These are phyloP conservation scores for Stereocaulon alpinum DNA, from an alignment of 495 filamentous ascomycete genomes.

Conservation along the genomic window DNA sequence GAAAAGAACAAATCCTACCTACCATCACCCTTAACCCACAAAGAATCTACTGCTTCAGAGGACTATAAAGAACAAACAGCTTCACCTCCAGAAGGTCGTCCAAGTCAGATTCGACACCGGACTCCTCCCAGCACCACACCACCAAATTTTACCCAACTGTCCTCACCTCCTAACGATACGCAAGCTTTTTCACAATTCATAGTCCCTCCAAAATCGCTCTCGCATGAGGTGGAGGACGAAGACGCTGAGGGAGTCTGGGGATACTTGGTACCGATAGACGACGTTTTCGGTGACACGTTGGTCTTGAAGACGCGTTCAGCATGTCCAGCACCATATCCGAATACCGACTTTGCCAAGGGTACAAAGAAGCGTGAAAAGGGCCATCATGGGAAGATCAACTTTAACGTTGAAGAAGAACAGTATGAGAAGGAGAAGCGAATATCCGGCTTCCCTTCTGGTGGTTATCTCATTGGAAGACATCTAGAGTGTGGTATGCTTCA, in stretches of 20 bases:
- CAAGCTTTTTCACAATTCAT: constrained; percentile 69
- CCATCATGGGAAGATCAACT: constrained; percentile 24
- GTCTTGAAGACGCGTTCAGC: constrained; percentile 59
- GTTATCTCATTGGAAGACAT: constrained; percentile 87
- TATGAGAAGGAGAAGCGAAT: constrained; percentile 38
- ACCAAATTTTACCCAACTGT: constrained; percentile 52
- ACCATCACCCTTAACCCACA: constrained; percentile 72
- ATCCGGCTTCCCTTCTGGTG: constrained; percentile 52
- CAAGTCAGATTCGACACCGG: constrained; percentile 43
- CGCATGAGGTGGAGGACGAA: constrained; percentile 75
- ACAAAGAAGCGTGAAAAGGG: constrained; percentile 31
- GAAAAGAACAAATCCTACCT: constrained; percentile 50
- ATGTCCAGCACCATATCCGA: constrained; percentile 44
- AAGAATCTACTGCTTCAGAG: constrained; percentile 50
- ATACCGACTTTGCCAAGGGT: constrained; percentile 21
- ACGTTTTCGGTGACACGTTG: constrained; percentile 54
- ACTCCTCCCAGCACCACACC: constrained; percentile 44
- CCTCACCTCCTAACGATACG: constrained; percentile 55
- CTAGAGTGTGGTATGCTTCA: constrained; percentile 74
- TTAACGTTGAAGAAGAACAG: constrained; percentile 43
- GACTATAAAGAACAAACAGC: constrained; percentile 60
- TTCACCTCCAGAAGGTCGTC: constrained; percentile 55
- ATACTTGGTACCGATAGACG: constrained; percentile 75
- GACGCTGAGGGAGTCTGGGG: constrained; percentile 92
- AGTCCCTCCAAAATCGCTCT: constrained; percentile 60